Percentiles rank a stretch among this genome's conserved stretches.
phyloP scores from a whole-genome alignment of 495 filamentous ascomycete species.

The Oleoguttula mirabilis region DNA sequence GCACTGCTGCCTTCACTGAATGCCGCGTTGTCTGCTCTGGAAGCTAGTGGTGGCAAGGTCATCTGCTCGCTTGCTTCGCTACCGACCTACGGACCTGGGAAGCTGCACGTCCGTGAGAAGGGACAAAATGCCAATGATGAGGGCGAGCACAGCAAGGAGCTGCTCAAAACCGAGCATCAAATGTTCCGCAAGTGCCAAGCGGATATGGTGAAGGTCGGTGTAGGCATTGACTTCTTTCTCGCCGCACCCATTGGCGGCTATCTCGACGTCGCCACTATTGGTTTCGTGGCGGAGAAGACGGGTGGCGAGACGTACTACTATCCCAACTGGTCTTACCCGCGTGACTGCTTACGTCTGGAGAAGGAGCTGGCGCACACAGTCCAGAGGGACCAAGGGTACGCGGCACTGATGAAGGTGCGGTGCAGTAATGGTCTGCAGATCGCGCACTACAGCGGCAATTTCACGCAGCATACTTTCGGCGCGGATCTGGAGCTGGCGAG shows the following conservation, averaged over 20 bases:
- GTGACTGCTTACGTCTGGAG: conserved; percentile 73
- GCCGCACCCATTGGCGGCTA: conserved; percentile 81
- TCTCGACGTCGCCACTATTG: conserved; percentile 88
- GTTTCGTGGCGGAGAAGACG: conserved; percentile 61
- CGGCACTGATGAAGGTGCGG: conserved; percentile 95
- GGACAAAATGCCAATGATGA: conserved; percentile 76
- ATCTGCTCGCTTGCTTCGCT: conserved; percentile 73
- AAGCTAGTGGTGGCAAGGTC: conserved; percentile 82
- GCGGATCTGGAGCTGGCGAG: conserved; percentile 92
- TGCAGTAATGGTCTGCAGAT: conserved; percentile 96
- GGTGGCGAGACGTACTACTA: conserved; percentile 94
- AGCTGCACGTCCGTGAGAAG: conserved; percentile 74
- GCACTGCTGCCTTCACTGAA: conserved; percentile 74
- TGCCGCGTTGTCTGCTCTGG: conserved; percentile 66
- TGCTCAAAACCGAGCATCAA: conserved; percentile 81
- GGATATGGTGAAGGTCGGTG: conserved; percentile 77
- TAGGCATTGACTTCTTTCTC: conserved; percentile 89
- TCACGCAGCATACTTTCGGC: conserved; percentile 84
- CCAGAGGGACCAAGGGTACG: conserved; percentile 87
- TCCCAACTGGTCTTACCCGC: conserved; percentile 80
- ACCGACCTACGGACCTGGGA: conserved; percentile 81
- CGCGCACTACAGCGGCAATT: conserved; percentile 87
- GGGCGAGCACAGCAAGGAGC: conserved; percentile 60
- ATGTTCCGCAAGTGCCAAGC: conserved; percentile 70
- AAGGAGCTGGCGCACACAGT: conserved; percentile 78